Base-by-base conservation (phyloP, 1,284 basidiomycete species). In the Fistulina hepatica region DNA sequence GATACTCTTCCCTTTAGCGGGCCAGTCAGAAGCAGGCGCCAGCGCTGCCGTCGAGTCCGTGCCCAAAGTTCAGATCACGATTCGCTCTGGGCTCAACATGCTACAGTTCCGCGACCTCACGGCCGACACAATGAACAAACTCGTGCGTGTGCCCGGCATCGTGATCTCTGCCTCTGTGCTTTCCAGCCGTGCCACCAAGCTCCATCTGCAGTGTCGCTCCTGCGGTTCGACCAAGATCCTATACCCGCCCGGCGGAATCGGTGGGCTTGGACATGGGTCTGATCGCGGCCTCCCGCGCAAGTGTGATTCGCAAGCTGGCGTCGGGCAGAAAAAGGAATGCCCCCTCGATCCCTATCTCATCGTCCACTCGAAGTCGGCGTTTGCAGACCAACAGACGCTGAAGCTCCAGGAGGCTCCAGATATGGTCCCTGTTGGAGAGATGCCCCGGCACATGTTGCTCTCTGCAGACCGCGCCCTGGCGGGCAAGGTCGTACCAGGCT, bases 401-500 rank as follows among this genome's bases (percentile, higher is more conserved):
- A 99, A 99, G 59, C 72, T 99, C 11, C 95, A 99, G 59, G 95
- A 99, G 62, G 93, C 94, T 6, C 95, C 95, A 0, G 95, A 99
- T 58, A 97, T 97, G 91, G 95, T 99, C 0, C 95, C 95, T 2
- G 92, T 98, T 16, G 95, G 95, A 67, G 95, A 99, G 55, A 68
- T 99, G 33, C 95, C 95, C 4, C 67, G 93, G 28, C 95, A 98
- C 59, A 92, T 99, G 71, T 73, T 97, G 39, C 69, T 98, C 19
- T 93, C 88, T 24, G 81, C 80, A 9, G 95, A 99, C 58, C 68
- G 91, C 55, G 82, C 90, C 54, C 65, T 95, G 35, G 90, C 91
- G 1, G 90, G 85, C 2, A 81, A 81, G 51, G 91, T 95, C 10
- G 88, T 97, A 2, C 95, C 95, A 2, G 95, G 95, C 6, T 91